Evolutionary conservation across 345 rosid genomes (phyloP).

Genomic region (Brassica carinata): DNA sequence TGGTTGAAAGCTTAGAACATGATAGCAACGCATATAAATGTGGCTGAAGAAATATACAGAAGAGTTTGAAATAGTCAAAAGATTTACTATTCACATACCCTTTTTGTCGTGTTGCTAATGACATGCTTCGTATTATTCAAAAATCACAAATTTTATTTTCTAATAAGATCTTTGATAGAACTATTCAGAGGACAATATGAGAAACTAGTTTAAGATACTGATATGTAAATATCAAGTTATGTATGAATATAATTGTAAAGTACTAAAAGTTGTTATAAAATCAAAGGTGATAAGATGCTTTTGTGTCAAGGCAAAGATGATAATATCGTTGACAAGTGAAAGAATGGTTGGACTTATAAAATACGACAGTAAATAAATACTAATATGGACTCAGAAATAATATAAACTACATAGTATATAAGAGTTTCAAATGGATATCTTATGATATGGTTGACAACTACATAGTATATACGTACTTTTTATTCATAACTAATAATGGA

Average conservation of each 20-base stretch:
- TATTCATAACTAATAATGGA: not conserved
- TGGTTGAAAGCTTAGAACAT: not conserved
- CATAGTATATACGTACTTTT: not conserved
- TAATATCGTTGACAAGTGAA: constrained; percentile 4
- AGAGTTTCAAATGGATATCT: too few species aligned
- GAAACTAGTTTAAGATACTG: not conserved
- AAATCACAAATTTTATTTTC: not conserved
- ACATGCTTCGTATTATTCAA: constrained; percentile 1
- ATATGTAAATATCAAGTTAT: not conserved
- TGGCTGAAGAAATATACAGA: not conserved
- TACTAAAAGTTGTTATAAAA: not conserved
- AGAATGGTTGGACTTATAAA: not conserved
- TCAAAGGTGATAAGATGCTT: constrained; percentile 15
- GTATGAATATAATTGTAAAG: constrained; percentile 4
- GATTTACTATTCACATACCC: not conserved
- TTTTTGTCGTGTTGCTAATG: constrained; percentile 19
- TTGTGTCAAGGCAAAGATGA: constrained; percentile 17
- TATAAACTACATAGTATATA: not conserved
- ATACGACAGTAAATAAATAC: not conserved
- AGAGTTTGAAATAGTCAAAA: constrained; percentile 13
- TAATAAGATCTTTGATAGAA: not conserved
- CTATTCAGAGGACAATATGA: not conserved
- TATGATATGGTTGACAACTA: too few species aligned
- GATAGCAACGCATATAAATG: not conserved
- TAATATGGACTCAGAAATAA: not conserved